Evolutionary conservation across 2,329 filamentous ascomycete species (phyloP), one percentile per base, ranked within the genome.

Genomic region (Verticillium zaregamsianum): DNA sequence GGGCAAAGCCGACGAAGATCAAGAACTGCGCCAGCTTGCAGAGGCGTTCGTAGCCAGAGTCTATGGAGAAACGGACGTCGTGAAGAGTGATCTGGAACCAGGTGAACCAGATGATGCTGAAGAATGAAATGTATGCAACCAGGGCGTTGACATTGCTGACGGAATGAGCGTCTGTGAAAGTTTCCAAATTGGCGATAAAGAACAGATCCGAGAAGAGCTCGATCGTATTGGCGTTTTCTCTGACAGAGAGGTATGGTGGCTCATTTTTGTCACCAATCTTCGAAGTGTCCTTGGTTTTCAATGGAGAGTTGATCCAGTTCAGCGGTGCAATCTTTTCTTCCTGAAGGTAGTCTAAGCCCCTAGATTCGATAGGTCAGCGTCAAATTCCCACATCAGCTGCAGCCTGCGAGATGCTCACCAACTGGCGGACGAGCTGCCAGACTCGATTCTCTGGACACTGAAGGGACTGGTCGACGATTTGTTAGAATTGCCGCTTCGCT

Each of bases 201-300:
- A 86, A 86, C 0, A 87, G 73, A 69, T 86, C 84, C 67, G 83
- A 86, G 68, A 86, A 86, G 3, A 86, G 73, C 67, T 86, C 82
- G 55, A 83, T 77, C n/a, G 82, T 79, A 3, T 77, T 83, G 6
- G 82, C 80, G 69, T 84, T 82, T 45, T 64, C 62, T 9, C 62
- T 58, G 8, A 49, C 45, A 49, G 45, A 49, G 6, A 49, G 20
- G 12, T 61, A n/a, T 14, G 12, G 9, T 7, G 20, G 6, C 45
- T 49, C 45, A n/a, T 23, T 49, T 20, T n/a, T 23, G 5, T n/a
- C 20, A 2, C n/a, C 12, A 9, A 45, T 8, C 17, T 17, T 17
- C 28, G 28, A 28, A 28, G 28, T 45, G 39, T 45, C 17, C 39
- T 45, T 45, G 39, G 62, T 59, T 4, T 58, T 58, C 20, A 64